Evolutionary conservation across 768 basidiomycete genomes (phyloP).

Genomic region (Lactarius tabidus): DNA sequence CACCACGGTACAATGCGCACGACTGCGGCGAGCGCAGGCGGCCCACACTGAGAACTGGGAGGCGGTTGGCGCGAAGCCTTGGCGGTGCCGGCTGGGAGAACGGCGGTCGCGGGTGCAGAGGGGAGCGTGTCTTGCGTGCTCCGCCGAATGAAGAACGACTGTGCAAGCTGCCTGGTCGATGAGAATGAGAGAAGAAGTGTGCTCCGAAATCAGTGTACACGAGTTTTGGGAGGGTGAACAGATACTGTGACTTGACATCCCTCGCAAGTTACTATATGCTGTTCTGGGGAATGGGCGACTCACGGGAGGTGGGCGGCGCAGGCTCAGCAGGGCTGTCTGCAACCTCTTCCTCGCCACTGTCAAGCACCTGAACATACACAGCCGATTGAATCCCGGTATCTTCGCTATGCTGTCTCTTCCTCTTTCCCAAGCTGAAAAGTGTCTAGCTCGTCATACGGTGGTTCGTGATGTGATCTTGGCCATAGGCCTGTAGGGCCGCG

Average conservation of each 20-base stretch:
- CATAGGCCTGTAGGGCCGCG: slow-evolving; percentile 7
- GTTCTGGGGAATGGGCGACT: neutral
- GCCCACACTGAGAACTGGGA: neutral
- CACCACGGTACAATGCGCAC: slow-evolving; percentile 21
- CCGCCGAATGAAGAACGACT: neutral
- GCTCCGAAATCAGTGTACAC: neutral
- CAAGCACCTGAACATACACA: slow-evolving; percentile 3
- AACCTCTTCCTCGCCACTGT: neutral
- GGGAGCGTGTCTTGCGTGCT: slow-evolving; percentile 9
- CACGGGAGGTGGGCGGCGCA: neutral
- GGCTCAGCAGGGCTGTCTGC: neutral
- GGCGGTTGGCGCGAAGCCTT: neutral
- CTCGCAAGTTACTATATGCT: too few species aligned
- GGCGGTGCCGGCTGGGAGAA: neutral
- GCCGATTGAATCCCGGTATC: slow-evolving; percentile 1
- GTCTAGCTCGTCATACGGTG: slow-evolving; percentile 14
- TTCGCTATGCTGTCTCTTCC: slow-evolving; percentile 11
- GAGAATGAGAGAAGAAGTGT: too few species aligned
- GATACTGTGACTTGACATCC: neutral
- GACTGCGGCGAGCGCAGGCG: neutral
- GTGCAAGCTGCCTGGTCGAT: neutral
- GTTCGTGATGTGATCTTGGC: slow-evolving; percentile 1
- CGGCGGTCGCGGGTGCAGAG: neutral
- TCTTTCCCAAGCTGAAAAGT: slow-evolving; percentile 12
- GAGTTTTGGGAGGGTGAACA: slow-evolving; percentile 14